Conservation (phyloP, 2,329 filamentous ascomycete genomes). For the Hypoxylon sp. region DNA sequence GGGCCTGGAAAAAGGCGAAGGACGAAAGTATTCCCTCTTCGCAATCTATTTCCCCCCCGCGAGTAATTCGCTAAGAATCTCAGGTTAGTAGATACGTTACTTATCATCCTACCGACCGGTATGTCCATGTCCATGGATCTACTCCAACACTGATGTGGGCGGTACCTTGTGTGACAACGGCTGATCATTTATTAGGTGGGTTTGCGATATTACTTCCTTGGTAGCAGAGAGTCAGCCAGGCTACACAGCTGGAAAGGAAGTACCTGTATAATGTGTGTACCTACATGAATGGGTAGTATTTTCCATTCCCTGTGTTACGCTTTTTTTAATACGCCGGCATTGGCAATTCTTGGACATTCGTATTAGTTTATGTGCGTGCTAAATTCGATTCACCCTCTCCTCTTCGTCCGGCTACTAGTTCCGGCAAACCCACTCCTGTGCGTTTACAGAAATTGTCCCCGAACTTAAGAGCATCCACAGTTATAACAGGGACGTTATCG, state of each 20-base stretch:
- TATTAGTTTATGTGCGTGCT: conserved; percentile 29
- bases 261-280: conserved; percentile 28
- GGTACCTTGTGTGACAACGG: conserved; percentile 29
- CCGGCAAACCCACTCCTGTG: conserved; percentile 37
- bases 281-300: conserved; percentile 42
- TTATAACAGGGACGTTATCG: conserved; percentile 29
- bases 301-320: conserved; percentile 20
- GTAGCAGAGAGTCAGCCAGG: conserved; percentile 13
- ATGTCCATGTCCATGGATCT: conserved; percentile 8
- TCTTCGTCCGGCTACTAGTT: conserved; percentile 34
- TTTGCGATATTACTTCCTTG: conserved; percentile 18
- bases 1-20: neutral
- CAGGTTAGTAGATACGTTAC: conserved; percentile 4
- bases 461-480: conserved; percentile 25
- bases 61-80: conserved; percentile 8
- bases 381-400: conserved; percentile 19
- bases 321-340: conserved; percentile 27
- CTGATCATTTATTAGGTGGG: conserved; percentile 24
- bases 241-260: conserved; percentile 21
- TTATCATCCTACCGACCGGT: conserved; percentile 19
- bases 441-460: conserved; percentile 18
- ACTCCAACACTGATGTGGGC: conserved; percentile 24
- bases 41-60: conserved; percentile 35
- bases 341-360: conserved; percentile 30
- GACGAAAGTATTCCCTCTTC: conserved; percentile 8